phyloP scores from a whole-genome alignment of 2,329 filamentous ascomycete genomes.

The Metarhizium rileyi region DNA sequence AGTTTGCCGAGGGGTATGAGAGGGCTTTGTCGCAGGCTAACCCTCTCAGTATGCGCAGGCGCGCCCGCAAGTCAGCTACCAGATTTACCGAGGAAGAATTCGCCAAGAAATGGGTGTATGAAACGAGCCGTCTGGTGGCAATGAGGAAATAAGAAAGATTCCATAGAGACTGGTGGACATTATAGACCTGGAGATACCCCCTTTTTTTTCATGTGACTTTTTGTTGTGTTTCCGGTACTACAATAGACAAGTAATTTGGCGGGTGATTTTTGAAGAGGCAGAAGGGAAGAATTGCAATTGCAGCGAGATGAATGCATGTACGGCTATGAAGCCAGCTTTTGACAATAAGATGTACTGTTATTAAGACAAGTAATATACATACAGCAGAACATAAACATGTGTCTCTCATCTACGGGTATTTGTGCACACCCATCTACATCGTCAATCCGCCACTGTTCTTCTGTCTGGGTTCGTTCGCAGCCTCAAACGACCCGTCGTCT shows the following conservation, averaged over 20 bases:
- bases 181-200: slow-evolving; percentile 29
- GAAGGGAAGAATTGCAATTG: too few species aligned
- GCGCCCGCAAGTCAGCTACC: slow-evolving; percentile 69
- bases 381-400: too few species aligned
- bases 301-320: slow-evolving; percentile 2
- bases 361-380: background rate
- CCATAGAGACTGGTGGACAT: slow-evolving; percentile 9
- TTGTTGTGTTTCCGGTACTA: too few species aligned
- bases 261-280: too few species aligned
- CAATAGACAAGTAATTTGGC: too few species aligned
- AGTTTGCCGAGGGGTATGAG: slow-evolving; percentile 75
- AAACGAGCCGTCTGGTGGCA: slow-evolving; percentile 63
- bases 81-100: slow-evolving; percentile 88
- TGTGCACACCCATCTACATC: slow-evolving; percentile 15
- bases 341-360: too few species aligned
- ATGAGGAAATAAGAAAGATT: slow-evolving; percentile 20
- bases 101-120: slow-evolving; percentile 62
- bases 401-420: background rate
- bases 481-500: slow-evolving; percentile 63
- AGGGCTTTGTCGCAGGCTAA: slow-evolving; percentile 65
- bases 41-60: slow-evolving; percentile 60
- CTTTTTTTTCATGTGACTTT: slow-evolving; percentile 8
- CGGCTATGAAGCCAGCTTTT: too few species aligned
- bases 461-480: slow-evolving; percentile 68
- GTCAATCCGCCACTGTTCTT: slow-evolving; percentile 56